These are phyloP conservation scores for Cucumis hystrix DNA, from an alignment of 306 rosid species.

Conservation along the genomic window DNA sequence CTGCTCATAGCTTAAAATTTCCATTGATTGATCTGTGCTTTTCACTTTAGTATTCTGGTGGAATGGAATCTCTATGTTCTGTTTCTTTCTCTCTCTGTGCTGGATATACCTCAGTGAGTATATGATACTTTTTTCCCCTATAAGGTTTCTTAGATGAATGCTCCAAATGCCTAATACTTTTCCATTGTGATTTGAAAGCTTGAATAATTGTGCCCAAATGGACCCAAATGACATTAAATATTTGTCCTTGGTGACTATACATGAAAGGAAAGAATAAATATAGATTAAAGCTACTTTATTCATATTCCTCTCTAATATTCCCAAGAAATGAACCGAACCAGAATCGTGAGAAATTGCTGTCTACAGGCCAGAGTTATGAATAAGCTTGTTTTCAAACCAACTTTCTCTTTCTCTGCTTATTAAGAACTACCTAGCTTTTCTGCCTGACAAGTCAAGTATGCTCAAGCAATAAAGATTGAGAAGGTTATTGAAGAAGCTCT, in stretches of 20 bases:
- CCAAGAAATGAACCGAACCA: not conserved
- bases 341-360: conserved; percentile 2
- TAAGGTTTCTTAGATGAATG: not conserved
- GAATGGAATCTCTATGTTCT: conserved; percentile 5
- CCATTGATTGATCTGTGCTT: not conserved
- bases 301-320: conserved; percentile 1
- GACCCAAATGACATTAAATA: conserved; percentile 8
- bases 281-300: conserved; percentile 7
- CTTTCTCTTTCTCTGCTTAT: conserved; percentile 4
- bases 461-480: conserved; percentile 1
- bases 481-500: conserved; percentile 1
- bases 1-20: not conserved
- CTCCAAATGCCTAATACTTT: not conserved
- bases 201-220: not conserved
- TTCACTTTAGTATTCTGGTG: not conserved
- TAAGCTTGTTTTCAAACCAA: not conserved
- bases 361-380: conserved; percentile 6
- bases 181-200: conserved; percentile 9
- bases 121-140: not conserved
- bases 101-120: conserved; percentile 8
- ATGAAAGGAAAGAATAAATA: conserved; percentile 40
- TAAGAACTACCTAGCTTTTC: conserved; percentile 6
- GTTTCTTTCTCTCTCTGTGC: not conserved
- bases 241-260: conserved; percentile 14
- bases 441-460: conserved; percentile 8